Evolutionary conservation across 805 yeast genomes (phyloP).

Genomic region (Monosporozyma unispora): DNA sequence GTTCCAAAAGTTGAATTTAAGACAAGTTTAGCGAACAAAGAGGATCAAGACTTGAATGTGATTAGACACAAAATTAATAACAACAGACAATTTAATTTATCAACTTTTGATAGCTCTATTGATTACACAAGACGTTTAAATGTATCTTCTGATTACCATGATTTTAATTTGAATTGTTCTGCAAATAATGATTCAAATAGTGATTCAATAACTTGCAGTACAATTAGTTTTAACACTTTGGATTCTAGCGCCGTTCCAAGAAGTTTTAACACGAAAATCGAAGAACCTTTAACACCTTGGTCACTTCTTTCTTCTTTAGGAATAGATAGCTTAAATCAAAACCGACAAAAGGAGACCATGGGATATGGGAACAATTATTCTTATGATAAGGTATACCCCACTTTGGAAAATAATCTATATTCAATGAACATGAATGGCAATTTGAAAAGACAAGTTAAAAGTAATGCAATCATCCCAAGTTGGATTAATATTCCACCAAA

Average conservation of each 20-base stretch:
- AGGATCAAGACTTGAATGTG: neutral
- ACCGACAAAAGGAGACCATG: neutral
- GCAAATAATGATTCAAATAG: too few species aligned
- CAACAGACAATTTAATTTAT: neutral
- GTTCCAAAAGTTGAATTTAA: neutral
- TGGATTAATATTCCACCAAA: conserved; percentile 26
- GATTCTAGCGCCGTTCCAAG: neutral
- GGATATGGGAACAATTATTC: neutral
- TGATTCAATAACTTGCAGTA: too few species aligned
- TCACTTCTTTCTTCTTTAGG: neutral
- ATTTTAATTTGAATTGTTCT: too few species aligned
- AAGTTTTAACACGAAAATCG: neutral
- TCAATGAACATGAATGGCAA: neutral
- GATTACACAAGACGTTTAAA: neutral
- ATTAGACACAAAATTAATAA: neutral
- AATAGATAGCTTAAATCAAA: neutral
- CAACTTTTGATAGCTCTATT: neutral
- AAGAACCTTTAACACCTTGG: neutral
- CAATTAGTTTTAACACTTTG: too few species aligned
- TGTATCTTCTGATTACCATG: neutral
- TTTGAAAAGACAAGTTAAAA: neutral
- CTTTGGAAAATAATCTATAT: neutral
- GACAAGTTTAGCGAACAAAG: neutral
- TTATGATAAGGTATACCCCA: neutral
- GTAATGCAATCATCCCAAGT: conserved; percentile 18